A percentile compares a stretch with the other conserved stretches of the same genome.
phyloP scores from a whole-genome alignment of 805 yeast genomes.

The Saccharomyces kudriavzevii region DNA sequence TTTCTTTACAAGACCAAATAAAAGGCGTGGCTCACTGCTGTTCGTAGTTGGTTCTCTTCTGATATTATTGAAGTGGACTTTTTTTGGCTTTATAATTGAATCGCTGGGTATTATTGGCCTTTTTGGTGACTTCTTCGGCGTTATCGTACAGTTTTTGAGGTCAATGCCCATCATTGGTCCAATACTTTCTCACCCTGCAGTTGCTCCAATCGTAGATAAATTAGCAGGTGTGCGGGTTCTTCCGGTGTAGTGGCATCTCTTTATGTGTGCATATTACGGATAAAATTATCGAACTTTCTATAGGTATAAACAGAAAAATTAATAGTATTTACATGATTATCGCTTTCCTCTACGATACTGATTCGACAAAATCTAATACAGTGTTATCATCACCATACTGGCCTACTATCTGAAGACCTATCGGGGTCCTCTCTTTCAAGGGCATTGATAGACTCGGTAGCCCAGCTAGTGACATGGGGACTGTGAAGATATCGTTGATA shows the following conservation, averaged over 20 bases:
- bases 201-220: constrained; percentile 68
- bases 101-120: constrained; percentile 81
- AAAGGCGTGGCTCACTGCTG: constrained; percentile 78
- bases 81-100: constrained; percentile 79
- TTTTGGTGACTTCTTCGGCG: constrained; percentile 90
- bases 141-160: constrained; percentile 77
- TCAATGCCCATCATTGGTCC: constrained; percentile 87
- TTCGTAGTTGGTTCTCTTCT: constrained; percentile 67
- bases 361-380: constrained; percentile 38
- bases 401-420: constrained; percentile 76
- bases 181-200: constrained; percentile 62
- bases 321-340: neutral
- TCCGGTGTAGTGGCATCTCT: constrained; percentile 41
- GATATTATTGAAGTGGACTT: constrained; percentile 68
- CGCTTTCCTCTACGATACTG: neutral
- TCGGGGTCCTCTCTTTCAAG: constrained; percentile 29
- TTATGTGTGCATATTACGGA: neutral
- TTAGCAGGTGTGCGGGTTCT: constrained; percentile 60
- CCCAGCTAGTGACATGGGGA: constrained; percentile 89
- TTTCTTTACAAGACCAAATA: constrained; percentile 81
- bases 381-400: constrained; percentile 76
- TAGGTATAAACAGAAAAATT: neutral
- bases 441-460: constrained; percentile 82
- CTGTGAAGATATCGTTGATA: constrained; percentile 75
- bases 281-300: neutral